phyloP scores from a whole-genome alignment of 2,329 filamentous ascomycete species.

The Penicillium concentricum region DNA sequence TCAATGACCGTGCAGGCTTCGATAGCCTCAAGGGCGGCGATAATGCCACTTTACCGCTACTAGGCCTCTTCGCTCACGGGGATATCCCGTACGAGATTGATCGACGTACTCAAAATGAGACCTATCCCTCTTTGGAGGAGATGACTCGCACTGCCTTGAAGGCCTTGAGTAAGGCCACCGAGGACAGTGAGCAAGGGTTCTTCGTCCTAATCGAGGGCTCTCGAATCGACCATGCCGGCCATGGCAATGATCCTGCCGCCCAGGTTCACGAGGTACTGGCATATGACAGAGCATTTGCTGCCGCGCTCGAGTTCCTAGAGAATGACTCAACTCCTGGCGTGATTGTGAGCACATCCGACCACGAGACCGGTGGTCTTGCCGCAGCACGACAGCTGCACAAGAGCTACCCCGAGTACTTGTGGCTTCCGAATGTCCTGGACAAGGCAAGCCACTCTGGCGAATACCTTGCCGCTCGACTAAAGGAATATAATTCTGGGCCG shows the following conservation, averaged over 20 bases:
- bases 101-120: conserved; percentile 70
- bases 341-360: conserved; percentile 87
- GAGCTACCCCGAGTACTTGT: conserved; percentile 59
- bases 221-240: conserved; percentile 91
- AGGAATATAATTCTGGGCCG: conserved; percentile 54
- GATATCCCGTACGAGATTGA: conserved; percentile 96
- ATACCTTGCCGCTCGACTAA: conserved; percentile 64
- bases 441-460: conserved; percentile 76
- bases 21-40: conserved; percentile 68
- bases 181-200: conserved; percentile 84
- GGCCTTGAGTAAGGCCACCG: conserved; percentile 76
- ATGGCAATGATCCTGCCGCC: conserved; percentile 78
- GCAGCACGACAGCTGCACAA: conserved; percentile 68
- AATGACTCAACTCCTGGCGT: conserved; percentile 69
- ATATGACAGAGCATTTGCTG: conserved; percentile 82
- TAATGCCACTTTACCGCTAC: conserved; percentile 70
- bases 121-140: conserved; percentile 86
- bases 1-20: conserved; percentile 70
- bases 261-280: conserved; percentile 92
- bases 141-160: conserved; percentile 83
- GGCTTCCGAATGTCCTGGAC: conserved; percentile 79
- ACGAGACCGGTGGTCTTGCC: conserved; percentile 89
- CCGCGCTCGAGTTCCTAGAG: conserved; percentile 81
- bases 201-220: conserved; percentile 99
- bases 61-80: conserved; percentile 77